These are phyloP conservation scores for Phaeosphaeriaceae sp. DNA, from an alignment of 2,329 filamentous ascomycete genomes.

Conservation along the genomic window DNA sequence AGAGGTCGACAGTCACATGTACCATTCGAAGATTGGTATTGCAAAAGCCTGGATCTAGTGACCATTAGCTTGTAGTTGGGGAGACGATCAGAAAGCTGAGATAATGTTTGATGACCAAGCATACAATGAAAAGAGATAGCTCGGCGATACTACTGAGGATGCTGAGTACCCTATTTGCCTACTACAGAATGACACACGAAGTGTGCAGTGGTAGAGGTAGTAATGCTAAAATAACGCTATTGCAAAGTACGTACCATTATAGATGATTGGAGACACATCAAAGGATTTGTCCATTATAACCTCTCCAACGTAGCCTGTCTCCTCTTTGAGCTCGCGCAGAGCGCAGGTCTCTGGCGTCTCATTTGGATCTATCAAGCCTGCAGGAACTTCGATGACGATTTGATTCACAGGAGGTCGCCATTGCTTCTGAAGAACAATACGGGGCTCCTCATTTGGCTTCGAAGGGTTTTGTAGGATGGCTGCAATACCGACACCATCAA, in stretches of 20 bases:
- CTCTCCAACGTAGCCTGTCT: conserved; percentile 67
- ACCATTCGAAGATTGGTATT: conserved; percentile 64
- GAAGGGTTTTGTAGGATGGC: conserved; percentile 62
- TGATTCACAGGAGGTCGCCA: conserved; percentile 67
- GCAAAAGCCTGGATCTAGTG: conserved; percentile 50
- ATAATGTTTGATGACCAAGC: background rate
- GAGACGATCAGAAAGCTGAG: background rate
- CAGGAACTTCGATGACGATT: conserved; percentile 67
- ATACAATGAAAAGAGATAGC: no score
- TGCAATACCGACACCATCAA: conserved; percentile 77
- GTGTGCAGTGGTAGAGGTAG: no score
- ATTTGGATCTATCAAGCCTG: conserved; percentile 65
- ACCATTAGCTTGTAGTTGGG: background rate
- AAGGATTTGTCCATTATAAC: conserved; percentile 40
- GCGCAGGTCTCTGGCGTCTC: conserved; percentile 65
- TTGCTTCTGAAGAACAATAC: conserved; percentile 55
- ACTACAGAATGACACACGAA: no score
- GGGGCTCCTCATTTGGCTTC: conserved; percentile 37
- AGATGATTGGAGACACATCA: conserved; percentile 50
- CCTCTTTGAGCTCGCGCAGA: conserved; percentile 67
- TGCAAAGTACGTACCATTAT: conserved; percentile 52
- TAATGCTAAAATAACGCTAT: no score
- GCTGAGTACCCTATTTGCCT: no score
- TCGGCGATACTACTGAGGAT: no score
- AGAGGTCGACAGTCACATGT: conserved; percentile 75